Evolutionary conservation across 441 rosid genomes (phyloP).

Genomic region (Codiaeum variegatum): DNA sequence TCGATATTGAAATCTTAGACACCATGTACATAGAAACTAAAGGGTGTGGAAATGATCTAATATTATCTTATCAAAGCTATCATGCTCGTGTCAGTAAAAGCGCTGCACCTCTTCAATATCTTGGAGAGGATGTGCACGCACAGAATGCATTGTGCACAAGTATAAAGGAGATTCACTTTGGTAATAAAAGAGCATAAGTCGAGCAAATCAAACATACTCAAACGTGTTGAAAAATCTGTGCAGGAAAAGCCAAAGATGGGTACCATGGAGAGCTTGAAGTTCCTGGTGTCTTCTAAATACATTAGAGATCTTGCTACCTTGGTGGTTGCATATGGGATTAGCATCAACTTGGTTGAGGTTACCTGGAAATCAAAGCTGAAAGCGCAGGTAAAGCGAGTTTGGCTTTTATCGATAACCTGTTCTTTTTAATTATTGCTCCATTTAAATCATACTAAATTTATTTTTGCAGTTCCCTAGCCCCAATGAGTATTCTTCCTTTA

Average conservation of each 20-base stretch:
- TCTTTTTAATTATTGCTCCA: not conserved
- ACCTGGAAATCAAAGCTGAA: conserved; percentile 99
- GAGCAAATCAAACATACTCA: not conserved
- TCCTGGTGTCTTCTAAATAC: conserved; percentile 84
- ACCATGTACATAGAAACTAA: not conserved
- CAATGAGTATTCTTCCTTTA: conserved; percentile 89
- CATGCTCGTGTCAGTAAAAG: not conserved
- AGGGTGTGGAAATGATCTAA: not conserved
- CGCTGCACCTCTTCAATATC: not conserved
- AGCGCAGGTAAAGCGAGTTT: conserved; percentile 68
- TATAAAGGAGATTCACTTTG: not conserved
- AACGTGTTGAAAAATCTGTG: not conserved
- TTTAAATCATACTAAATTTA: not conserved
- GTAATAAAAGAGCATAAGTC: not conserved
- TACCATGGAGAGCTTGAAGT: conserved; percentile 94
- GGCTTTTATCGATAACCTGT: not conserved
- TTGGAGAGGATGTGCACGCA: not conserved
- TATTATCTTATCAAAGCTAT: not conserved
- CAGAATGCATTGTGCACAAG: not conserved
- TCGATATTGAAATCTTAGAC: not conserved
- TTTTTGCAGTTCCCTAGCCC: conserved; percentile 85
- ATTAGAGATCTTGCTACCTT: conserved; percentile 91
- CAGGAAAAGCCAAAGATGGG: conserved; percentile 92
- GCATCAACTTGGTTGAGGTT: conserved; percentile 95
- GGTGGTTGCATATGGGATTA: conserved; percentile 97